Base-by-base conservation (phyloP, 1,284 basidiomycete species). In the Apiotrichum brassicae region DNA sequence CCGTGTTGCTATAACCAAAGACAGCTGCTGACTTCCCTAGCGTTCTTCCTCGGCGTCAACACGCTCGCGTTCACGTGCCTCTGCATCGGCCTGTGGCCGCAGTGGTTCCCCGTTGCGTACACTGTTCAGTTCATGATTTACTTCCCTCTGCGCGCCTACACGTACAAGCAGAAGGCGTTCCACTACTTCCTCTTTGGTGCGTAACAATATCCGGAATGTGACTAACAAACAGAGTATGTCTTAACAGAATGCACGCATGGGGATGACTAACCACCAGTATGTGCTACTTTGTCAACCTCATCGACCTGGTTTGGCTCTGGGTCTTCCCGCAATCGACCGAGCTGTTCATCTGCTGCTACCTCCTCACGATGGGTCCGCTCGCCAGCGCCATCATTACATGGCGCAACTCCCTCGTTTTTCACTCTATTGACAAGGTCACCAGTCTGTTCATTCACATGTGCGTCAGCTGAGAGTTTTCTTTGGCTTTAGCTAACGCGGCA, bases 301-400 rank as follows among this genome's bases (percentile, higher is more conserved):
- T 95, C 72, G 90, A 92, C 74, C 81, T 93, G 54, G 66, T 92
- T 56, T 95, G 83, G 76, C 79, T 94, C 59, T 93, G 89, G 89
- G 61, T 87, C 51, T 75, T 89, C 53, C 89, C 90, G 0, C 75
- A 76, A 4, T 89, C 79, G 57, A 76, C 83, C 4, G 76, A 79
- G 1, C 77, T 93, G 16, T 92, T 91, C 69, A 80, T 89, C 47
- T 86, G 87, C 20, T 89, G 86, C 63, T 93, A 93, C 64, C 86
- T 86, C 59, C 77, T 93, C 25, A 87, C 87, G 1, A 82, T 92
- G 67, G 90, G 75, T 75, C 83, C 87, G 0, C 79, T 97, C 30
- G 93, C 89, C 0, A 90, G 86, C 56, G 89, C 90, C 0, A 89
- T 97, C 39, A 88, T 94, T 59, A 95, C 93, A 3, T 97, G 92